Conservation (phyloP, 164 flowering plant genomes). For the Aristolochia contorta region DNA sequence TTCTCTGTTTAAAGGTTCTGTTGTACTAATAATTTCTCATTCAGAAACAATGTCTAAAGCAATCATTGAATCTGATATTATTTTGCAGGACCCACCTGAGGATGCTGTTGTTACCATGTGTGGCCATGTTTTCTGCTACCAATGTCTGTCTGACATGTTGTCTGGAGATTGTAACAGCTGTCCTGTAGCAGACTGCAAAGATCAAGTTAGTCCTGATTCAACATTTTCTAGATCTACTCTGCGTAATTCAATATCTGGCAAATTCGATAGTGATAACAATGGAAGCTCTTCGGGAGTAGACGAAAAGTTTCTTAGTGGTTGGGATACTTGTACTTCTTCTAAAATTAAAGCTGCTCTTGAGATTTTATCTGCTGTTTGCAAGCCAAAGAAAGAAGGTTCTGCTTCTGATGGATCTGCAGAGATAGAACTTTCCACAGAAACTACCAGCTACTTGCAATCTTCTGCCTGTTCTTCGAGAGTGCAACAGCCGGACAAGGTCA, state of each 20-base stretch:
- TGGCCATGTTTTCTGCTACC: slow-evolving; percentile 90
- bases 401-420: neutral
- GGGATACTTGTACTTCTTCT: slow-evolving; percentile 44
- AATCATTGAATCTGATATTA: slow-evolving; percentile 4
- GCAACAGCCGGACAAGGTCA: slow-evolving; percentile 37
- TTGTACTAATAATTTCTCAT: too few species aligned
- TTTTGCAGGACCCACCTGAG: slow-evolving; percentile 84
- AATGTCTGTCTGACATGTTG: slow-evolving; percentile 72
- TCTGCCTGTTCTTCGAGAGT: neutral
- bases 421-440: slow-evolving; percentile 4
- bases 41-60: neutral
- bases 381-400: slow-evolving; percentile 8
- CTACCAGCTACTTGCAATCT: too few species aligned
- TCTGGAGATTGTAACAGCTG: slow-evolving; percentile 79
- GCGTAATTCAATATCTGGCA: slow-evolving; percentile 37
- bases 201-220: slow-evolving; percentile 54
- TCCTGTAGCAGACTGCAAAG: slow-evolving; percentile 60
- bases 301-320: slow-evolving; percentile 28
- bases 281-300: slow-evolving; percentile 18
- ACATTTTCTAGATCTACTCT: slow-evolving; percentile 65
- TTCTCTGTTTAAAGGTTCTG: neutral
- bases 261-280: slow-evolving; percentile 16
- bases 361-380: slow-evolving; percentile 42
- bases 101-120: slow-evolving; percentile 88
- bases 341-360: slow-evolving; percentile 71